Conservation (phyloP, 1,284 basidiomycete species). For the Apiotrichum gamsii region DNA sequence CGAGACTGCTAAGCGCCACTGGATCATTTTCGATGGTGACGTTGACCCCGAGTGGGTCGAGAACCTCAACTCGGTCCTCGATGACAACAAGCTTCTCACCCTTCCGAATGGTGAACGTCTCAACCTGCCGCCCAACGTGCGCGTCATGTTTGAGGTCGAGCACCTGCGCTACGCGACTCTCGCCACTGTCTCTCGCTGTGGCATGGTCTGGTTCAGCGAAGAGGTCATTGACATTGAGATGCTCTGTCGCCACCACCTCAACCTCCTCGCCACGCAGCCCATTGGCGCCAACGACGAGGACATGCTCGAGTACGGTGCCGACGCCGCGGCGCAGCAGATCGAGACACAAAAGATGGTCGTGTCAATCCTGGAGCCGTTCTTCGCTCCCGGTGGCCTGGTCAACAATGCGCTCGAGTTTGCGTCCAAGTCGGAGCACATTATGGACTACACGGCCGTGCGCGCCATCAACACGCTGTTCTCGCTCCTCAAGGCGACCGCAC, state of each 20-base stretch:
- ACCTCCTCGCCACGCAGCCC: constrained; percentile 66
- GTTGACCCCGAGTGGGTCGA: constrained; percentile 99
- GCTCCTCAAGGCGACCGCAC: constrained; percentile 89
- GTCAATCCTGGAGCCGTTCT: constrained; percentile 70
- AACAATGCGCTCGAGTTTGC: constrained; percentile 72
- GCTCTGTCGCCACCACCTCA: constrained; percentile 86
- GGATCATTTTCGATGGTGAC: constrained; percentile 99
- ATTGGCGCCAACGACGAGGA: constrained; percentile 91
- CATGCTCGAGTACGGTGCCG: constrained; percentile 51
- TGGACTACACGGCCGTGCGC: constrained; percentile 92
- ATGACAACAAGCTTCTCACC: constrained; percentile 97
- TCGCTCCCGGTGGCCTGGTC: constrained; percentile 75
- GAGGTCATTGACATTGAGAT: constrained; percentile 85
- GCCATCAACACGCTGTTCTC: constrained; percentile 95
- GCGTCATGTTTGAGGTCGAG: constrained; percentile 99
- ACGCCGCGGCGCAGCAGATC: constrained; percentile 51
- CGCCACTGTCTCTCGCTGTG: constrained; percentile 98
- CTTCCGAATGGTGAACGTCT: constrained; percentile 97
- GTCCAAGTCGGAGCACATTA: constrained; percentile 84
- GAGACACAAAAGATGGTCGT: constrained; percentile 76
- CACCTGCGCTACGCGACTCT: constrained; percentile 94
- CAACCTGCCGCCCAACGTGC: constrained; percentile 91
- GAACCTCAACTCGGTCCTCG: constrained; percentile 89
- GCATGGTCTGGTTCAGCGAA: constrained; percentile 99
- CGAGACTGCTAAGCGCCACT: constrained; percentile 92